These are phyloP conservation scores for Sutorius australiensis DNA, from an alignment of 768 basidiomycete species.

Conservation along the genomic window DNA sequence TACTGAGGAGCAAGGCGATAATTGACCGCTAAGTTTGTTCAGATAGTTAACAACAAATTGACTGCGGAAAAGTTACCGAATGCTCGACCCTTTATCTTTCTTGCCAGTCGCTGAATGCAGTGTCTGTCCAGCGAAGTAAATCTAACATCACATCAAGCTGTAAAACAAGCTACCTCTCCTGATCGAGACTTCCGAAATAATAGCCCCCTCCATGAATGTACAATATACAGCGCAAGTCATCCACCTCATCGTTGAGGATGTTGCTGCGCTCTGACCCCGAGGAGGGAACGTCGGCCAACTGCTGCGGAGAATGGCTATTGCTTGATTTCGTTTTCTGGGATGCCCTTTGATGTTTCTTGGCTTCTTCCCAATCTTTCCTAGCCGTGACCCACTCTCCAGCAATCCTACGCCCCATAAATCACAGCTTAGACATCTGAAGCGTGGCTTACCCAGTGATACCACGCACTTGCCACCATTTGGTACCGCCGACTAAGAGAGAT, in stretches of 20 bases:
- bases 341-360: slow-evolving; percentile 54
- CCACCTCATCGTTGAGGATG: slow-evolving; percentile 67
- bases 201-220: slow-evolving; percentile 84
- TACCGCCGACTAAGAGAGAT: slow-evolving; percentile 74
- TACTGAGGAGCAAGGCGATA: slow-evolving; percentile 94
- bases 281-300: slow-evolving; percentile 14
- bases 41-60: background rate
- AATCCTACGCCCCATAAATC: slow-evolving; percentile 44
- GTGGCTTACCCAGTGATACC: slow-evolving; percentile 66
- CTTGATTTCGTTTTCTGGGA: slow-evolving; percentile 33
- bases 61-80: slow-evolving; percentile 48
- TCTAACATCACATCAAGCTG: slow-evolving; percentile 6
- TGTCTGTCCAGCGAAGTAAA: slow-evolving; percentile 40
- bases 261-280: slow-evolving; percentile 31
- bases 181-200: slow-evolving; percentile 78
- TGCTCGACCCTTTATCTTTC: slow-evolving; percentile 90
- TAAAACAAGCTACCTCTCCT: slow-evolving; percentile 49
- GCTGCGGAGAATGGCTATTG: slow-evolving; percentile 6
- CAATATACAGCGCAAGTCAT: slow-evolving; percentile 79
- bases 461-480: slow-evolving; percentile 98
- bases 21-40: slow-evolving; percentile 54
- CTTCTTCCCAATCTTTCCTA: slow-evolving; percentile 77
- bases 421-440: slow-evolving; percentile 9
- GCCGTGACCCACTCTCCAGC: slow-evolving; percentile 87
- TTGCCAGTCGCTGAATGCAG: slow-evolving; percentile 77